Conservation (phyloP, 352 stramenopile species). For the Globisporangium lucens region DNA sequence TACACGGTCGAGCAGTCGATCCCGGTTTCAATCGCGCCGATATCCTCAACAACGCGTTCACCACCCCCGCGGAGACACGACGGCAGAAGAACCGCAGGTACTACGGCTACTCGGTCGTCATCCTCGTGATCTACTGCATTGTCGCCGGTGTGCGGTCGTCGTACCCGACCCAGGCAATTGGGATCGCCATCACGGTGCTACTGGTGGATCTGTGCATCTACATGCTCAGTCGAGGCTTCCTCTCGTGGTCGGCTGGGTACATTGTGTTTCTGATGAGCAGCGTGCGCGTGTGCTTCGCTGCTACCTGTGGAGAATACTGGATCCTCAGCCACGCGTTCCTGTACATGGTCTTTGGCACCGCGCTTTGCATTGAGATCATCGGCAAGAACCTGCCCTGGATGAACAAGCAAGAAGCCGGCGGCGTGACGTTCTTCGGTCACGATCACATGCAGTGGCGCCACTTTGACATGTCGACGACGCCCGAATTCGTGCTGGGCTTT, state of each 20-base stretch:
- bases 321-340: conserved; percentile 75
- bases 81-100: conserved; percentile 45
- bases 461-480: conserved; percentile 71
- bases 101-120: conserved; percentile 43
- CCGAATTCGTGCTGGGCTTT: conserved; percentile 80
- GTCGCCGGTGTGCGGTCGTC: conserved; percentile 49
- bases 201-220: conserved; percentile 73
- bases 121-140: conserved; percentile 57
- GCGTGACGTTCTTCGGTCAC: conserved; percentile 82
- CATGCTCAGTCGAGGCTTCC: conserved; percentile 63
- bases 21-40: conserved; percentile 66
- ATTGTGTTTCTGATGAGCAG: conserved; percentile 77
- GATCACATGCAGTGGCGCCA: conserved; percentile 63
- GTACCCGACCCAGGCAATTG: conserved; percentile 60
- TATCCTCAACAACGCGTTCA: conserved; percentile 78
- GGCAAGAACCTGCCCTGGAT: conserved; percentile 75
- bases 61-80: conserved; percentile 51
- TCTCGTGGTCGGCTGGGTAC: conserved; percentile 78
- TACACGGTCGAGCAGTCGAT: conserved; percentile 79
- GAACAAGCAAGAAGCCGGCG: conserved; percentile 78
- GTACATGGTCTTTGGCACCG: conserved; percentile 78
- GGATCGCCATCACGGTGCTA: conserved; percentile 63
- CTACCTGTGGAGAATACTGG: conserved; percentile 70
- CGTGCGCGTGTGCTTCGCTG: conserved; percentile 65
- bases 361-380: conserved; percentile 81